Evolutionary conservation across 129 eudicot species (phyloP).

Genomic region (Artemisia argyi): DNA sequence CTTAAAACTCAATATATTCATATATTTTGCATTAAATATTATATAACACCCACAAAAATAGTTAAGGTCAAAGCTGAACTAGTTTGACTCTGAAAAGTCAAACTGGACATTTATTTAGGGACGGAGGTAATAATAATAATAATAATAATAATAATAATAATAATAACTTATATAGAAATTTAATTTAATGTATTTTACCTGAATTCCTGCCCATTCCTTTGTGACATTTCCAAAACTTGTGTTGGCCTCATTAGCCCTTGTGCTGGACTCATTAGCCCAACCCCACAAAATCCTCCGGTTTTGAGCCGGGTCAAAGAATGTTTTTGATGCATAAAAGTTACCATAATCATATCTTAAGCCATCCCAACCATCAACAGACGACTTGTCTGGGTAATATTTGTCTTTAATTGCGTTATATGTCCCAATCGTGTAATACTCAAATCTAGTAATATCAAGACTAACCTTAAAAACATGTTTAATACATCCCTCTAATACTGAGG

Average conservation of each 20-base stretch:
- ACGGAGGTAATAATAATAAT: too few species aligned
- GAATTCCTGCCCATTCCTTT: conserved; percentile 62
- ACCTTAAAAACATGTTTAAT: conserved; percentile 47
- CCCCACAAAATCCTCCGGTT: conserved; percentile 53
- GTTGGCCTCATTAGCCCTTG: conserved; percentile 39
- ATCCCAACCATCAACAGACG: conserved; percentile 24
- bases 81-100: too few species aligned
- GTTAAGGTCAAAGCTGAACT: too few species aligned
- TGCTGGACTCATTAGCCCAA: conserved; percentile 46
- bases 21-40: too few species aligned
- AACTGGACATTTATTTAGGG: too few species aligned
- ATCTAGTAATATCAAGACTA: conserved; percentile 33
- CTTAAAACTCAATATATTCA: too few species aligned
- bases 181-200: conserved; percentile 21
- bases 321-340: conserved; percentile 51
- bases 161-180: too few species aligned
- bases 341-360: conserved; percentile 57
- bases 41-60: too few species aligned
- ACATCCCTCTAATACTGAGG: conserved; percentile 11
- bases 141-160: too few species aligned
- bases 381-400: conserved; percentile 32
- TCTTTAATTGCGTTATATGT: conserved; percentile 28
- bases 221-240: conserved; percentile 5
- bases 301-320: conserved; percentile 44
- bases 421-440: conserved; percentile 49